Percentiles rank a stretch among this genome's conserved stretches.
phyloP scores from a whole-genome alignment of 257 asterid species.

The Solanum tacnaense region DNA sequence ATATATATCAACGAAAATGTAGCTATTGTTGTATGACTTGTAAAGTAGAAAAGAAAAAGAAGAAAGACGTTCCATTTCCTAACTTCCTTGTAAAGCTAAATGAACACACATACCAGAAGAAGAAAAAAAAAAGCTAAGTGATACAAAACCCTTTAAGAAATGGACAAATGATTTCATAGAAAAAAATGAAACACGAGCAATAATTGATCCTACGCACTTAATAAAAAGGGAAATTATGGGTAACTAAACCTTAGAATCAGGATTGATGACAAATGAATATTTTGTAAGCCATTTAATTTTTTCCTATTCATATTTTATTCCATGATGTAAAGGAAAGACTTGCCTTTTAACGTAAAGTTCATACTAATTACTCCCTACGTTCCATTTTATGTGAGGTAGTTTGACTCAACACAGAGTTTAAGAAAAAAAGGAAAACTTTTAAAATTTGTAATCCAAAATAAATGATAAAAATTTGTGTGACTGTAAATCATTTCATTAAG shows the following conservation, averaged over 20 bases:
- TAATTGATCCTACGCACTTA: neutral
- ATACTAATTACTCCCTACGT: no score
- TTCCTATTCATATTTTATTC: neutral
- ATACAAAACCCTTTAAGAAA: neutral
- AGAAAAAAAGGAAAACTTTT: no score
- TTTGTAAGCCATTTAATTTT: neutral
- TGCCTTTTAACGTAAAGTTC: neutral
- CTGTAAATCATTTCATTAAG: no score
- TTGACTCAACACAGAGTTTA: no score
- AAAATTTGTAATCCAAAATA: no score
- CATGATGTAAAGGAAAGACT: neutral
- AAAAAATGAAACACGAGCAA: neutral
- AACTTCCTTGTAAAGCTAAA: neutral
- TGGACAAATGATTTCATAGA: neutral
- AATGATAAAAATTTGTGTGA: no score
- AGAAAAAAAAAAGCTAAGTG: neutral
- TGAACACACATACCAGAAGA: neutral
- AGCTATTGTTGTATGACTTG: neutral
- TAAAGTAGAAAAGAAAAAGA: neutral
- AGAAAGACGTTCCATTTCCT: neutral
- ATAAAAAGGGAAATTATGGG: neutral
- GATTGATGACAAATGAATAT: neutral
- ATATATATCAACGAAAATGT: neutral
- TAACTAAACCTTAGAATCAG: neutral
- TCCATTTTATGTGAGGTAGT: no score